Evolutionary conservation across 1,284 basidiomycete species (phyloP).

Genomic region (Ceratobasidium sp.): DNA sequence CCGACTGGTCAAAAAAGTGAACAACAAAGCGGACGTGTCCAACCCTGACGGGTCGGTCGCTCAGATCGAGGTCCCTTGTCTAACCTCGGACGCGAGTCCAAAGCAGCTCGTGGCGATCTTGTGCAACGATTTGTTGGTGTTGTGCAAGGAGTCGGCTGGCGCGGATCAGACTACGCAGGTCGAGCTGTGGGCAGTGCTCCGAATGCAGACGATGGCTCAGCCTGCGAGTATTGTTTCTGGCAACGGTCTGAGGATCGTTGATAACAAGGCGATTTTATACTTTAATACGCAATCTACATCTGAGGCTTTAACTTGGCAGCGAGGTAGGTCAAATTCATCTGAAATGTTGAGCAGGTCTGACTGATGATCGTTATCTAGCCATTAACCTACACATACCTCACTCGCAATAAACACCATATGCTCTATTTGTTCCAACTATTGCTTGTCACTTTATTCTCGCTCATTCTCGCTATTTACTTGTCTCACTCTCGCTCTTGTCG

Average conservation of each 20-base stretch:
- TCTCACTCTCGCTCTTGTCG: slow-evolving; percentile 19
- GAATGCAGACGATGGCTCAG: slow-evolving; percentile 90
- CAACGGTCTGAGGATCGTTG: slow-evolving; percentile 83
- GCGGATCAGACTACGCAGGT: slow-evolving; percentile 78
- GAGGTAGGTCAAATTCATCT: slow-evolving; percentile 68
- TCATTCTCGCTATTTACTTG: slow-evolving; percentile 25
- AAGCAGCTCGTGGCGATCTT: slow-evolving; percentile 82
- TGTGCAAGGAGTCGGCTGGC: slow-evolving; percentile 85
- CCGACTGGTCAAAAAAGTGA: slow-evolving; percentile 89
- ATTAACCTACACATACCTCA: slow-evolving; percentile 75
- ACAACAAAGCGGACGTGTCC: slow-evolving; percentile 84
- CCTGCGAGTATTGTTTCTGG: slow-evolving; percentile 91
- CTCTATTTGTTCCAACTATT: slow-evolving; percentile 12
- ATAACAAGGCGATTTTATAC: slow-evolving; percentile 92
- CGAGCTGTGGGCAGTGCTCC: slow-evolving; percentile 91
- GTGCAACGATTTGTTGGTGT: slow-evolving; percentile 92
- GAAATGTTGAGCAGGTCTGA: slow-evolving; percentile 3
- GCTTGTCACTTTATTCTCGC: background rate
- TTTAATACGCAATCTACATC: slow-evolving; percentile 87
- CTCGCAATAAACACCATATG: slow-evolving; percentile 57
- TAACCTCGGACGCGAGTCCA: slow-evolving; percentile 84
- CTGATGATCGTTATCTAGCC: slow-evolving; percentile 58
- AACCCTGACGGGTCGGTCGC: slow-evolving; percentile 80
- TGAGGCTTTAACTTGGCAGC: slow-evolving; percentile 89
- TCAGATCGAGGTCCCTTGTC: slow-evolving; percentile 87